These are phyloP conservation scores for Inga laurina DNA, from an alignment of 306 rosid species.

Conservation along the genomic window DNA sequence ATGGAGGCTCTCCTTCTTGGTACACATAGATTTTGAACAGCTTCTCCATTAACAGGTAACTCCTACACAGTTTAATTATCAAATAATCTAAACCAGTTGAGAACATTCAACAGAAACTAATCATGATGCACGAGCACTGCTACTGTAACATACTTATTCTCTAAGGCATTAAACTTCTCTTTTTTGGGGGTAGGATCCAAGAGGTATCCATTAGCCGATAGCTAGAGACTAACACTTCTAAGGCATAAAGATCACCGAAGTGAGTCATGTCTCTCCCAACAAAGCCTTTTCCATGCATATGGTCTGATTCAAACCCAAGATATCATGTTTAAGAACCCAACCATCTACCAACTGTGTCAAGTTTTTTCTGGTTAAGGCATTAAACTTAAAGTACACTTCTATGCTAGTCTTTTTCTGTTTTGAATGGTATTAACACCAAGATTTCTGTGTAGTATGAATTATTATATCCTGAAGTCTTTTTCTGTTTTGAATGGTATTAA, in stretches of 20 bases:
- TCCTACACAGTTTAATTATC: conserved; percentile 36
- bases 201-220: too few species aligned
- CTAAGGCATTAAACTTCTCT: too few species aligned
- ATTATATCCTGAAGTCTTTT: background rate
- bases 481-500: background rate
- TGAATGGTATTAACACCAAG: background rate
- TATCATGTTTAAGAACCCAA: too few species aligned
- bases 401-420: background rate
- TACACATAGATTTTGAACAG: conserved; percentile 56
- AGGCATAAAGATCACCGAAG: too few species aligned
- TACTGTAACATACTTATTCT: background rate
- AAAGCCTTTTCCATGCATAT: too few species aligned
- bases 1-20: conserved; percentile 67
- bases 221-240: too few species aligned
- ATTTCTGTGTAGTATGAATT: background rate
- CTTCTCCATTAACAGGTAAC: conserved; percentile 57
- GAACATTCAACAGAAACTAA: background rate
- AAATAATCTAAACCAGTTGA: background rate
- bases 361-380: too few species aligned
- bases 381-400: background rate
- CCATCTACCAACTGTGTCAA: too few species aligned
- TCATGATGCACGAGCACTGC: background rate
- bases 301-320: too few species aligned
- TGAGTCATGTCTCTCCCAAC: too few species aligned
- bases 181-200: too few species aligned